Evolutionary conservation across 164 flowering plant species (phyloP).

Genomic region (Vitis riparia): DNA sequence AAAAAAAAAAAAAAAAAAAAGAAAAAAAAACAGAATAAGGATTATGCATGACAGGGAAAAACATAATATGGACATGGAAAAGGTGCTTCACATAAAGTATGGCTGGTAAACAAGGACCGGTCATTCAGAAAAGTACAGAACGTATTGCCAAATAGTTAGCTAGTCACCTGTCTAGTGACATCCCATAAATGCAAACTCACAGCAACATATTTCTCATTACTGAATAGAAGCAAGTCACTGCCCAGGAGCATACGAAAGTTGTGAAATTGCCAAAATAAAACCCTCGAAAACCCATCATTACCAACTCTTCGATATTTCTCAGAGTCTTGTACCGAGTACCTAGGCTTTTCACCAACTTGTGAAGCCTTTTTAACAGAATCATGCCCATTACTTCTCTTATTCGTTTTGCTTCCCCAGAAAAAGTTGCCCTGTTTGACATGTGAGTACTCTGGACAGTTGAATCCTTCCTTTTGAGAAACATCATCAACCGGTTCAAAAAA

Average conservation of each 20-base stretch:
- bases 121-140: too few relatives aligned
- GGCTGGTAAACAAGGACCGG: too few relatives aligned
- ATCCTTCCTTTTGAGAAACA: constrained; percentile 28
- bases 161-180: constrained; percentile 60
- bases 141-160: neutral
- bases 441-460: constrained; percentile 32
- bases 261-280: constrained; percentile 93
- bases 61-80: neutral
- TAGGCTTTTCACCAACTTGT: constrained; percentile 67
- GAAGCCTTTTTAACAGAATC: constrained; percentile 63
- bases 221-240: constrained; percentile 90
- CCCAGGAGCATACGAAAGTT: constrained; percentile 96
- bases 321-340: constrained; percentile 71
- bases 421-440: constrained; percentile 36
- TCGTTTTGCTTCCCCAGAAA: constrained; percentile 55
- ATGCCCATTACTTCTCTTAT: constrained; percentile 44
- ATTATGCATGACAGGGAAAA: neutral
- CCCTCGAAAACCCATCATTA: constrained; percentile 68
- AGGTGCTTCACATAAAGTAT: too few relatives aligned
- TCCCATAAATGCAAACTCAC: constrained; percentile 99
- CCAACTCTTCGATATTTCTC: constrained; percentile 69
- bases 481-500: constrained; percentile 27
- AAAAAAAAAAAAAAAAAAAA: too few relatives aligned
- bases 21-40: neutral
- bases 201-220: constrained; percentile 90